A percentile compares a stretch with the other conserved stretches of the same genome.
Evolutionary conservation across 257 asterid species (phyloP).

Genomic region (Solanum tacnaense): DNA sequence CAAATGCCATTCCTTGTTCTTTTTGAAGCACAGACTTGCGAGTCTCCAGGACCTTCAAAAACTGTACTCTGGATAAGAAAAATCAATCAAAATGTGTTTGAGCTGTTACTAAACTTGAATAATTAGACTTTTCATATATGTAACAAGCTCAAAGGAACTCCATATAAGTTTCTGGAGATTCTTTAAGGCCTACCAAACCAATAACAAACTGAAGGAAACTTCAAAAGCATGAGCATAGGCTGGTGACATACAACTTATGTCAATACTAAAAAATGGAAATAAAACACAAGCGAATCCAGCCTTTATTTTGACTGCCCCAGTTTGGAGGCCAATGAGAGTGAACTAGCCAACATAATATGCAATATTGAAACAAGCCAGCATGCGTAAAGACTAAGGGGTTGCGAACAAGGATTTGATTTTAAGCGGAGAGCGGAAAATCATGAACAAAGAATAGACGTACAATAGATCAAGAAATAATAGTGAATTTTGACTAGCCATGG

Average conservation of each 20-base stretch:
- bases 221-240: not conserved
- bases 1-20: conserved; percentile 98
- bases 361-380: not conserved
- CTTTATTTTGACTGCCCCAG: not conserved
- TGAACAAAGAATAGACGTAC: not conserved
- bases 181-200: not conserved
- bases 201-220: not conserved
- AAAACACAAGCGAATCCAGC: not conserved
- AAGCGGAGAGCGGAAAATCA: not conserved
- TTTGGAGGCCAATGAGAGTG: not conserved
- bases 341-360: not conserved
- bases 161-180: not conserved
- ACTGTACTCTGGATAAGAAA: conserved; percentile 59
- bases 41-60: conserved; percentile 77
- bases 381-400: not conserved
- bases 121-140: not conserved
- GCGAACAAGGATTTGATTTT: not conserved
- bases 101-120: conserved; percentile 3
- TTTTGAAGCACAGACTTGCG: conserved; percentile 69
- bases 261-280: not conserved
- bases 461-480: not conserved
- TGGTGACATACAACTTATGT: not conserved
- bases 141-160: not conserved
- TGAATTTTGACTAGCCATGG: not conserved
- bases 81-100: conserved; percentile 5